A percentile compares a stretch with the other conserved stretches of the same genome.
Conservation (phyloP, 257 asterid genomes). For the Ballota nigra region DNA sequence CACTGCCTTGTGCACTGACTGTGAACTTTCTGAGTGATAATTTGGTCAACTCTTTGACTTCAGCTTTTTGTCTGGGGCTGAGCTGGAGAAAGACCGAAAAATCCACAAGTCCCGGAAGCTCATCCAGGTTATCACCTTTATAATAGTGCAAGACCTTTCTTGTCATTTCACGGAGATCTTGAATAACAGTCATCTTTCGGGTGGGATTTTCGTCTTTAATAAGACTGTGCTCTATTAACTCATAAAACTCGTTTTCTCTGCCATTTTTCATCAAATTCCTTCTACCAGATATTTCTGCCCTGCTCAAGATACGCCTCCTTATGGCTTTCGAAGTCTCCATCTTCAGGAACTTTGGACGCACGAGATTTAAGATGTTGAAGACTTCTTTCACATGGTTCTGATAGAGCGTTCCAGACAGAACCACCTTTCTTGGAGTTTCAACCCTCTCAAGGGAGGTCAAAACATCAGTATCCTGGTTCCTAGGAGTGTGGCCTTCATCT, state of each 20-base stretch:
- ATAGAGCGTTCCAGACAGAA: slow-evolving; percentile 91
- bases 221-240: slow-evolving; percentile 72
- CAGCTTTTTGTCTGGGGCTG: slow-evolving; percentile 53
- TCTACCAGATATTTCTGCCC: slow-evolving; percentile 48
- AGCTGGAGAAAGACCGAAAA: slow-evolving; percentile 74
- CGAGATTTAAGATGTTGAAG: slow-evolving; percentile 87
- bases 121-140: slow-evolving; percentile 93
- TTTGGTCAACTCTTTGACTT: slow-evolving; percentile 45
- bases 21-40: slow-evolving; percentile 57
- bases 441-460: slow-evolving; percentile 88
- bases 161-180: slow-evolving; percentile 92
- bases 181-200: slow-evolving; percentile 73
- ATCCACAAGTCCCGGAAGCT: slow-evolving; percentile 92
- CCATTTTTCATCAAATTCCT: slow-evolving; percentile 52
- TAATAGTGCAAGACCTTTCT: slow-evolving; percentile 80
- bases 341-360: slow-evolving; percentile 86
- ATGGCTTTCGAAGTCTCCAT: slow-evolving; percentile 62
- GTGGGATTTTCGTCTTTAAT: slow-evolving; percentile 64
- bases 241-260: slow-evolving; percentile 72
- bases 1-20: slow-evolving; percentile 88
- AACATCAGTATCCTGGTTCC: slow-evolving; percentile 89
- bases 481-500: slow-evolving; percentile 97
- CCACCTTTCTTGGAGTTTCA: slow-evolving; percentile 82
- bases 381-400: slow-evolving; percentile 97
- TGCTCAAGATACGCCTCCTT: slow-evolving; percentile 80